Percentiles rank a stretch among this genome's conserved stretches.
These are phyloP conservation scores for Suillus plorans DNA, from an alignment of 768 basidiomycete species.

Conservation along the genomic window DNA sequence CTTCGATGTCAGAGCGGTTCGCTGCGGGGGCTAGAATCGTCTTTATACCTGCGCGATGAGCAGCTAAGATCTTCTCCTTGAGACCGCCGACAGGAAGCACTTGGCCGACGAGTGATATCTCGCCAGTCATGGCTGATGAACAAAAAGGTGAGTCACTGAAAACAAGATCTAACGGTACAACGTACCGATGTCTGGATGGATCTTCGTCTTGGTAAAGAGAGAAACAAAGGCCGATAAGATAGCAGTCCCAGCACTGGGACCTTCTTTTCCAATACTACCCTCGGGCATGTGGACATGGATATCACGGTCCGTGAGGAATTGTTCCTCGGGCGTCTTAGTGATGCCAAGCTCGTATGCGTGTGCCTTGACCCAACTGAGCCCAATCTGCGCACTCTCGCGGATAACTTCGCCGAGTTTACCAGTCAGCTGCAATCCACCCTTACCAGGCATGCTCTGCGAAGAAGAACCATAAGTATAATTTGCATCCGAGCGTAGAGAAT, in stretches of 20 bases:
- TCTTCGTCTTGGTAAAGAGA: conserved; percentile 81
- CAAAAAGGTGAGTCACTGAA: neutral
- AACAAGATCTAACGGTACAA: conserved; percentile 11
- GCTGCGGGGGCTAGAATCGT: conserved; percentile 85
- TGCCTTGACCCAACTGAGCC: conserved; percentile 87
- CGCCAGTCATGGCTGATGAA: conserved; percentile 89
- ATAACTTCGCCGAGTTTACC: conserved; percentile 99
- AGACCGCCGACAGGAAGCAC: conserved; percentile 95
- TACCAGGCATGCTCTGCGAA: conserved; percentile 91
- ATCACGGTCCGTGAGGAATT: conserved; percentile 83
- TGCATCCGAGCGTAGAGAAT: neutral
- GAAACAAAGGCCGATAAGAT: conserved; percentile 90
- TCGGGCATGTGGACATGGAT: conserved; percentile 98
- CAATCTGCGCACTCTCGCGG: conserved; percentile 93
- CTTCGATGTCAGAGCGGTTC: conserved; percentile 92
- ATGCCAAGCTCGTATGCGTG: conserved; percentile 90
- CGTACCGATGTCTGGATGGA: conserved; percentile 87
- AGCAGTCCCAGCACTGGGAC: conserved; percentile 95
- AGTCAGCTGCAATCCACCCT: conserved; percentile 87
- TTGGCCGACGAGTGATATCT: conserved; percentile 94
- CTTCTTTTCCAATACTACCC: conserved; percentile 91
- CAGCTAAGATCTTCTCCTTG: conserved; percentile 95
- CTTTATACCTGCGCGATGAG: conserved; percentile 95
- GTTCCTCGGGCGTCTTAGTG: conserved; percentile 65
- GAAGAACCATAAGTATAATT: neutral